Base-by-base conservation (phyloP, 306 rosid genomes). In the Trichosanthes cucumerina region DNA sequence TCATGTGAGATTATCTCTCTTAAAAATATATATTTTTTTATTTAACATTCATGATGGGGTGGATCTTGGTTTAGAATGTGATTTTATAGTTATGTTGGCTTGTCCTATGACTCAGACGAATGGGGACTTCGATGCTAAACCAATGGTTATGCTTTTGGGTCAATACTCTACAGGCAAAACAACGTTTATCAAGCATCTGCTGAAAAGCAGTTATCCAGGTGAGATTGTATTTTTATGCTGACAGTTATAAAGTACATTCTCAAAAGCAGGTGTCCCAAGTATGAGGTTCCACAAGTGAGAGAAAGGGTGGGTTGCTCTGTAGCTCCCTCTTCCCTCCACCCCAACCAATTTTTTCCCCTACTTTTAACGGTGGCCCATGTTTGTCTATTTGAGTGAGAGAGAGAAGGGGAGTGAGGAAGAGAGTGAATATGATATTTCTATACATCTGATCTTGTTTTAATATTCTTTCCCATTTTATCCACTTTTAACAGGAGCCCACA, bases 81-180 rank as follows among this genome's bases (percentile, higher is more conserved):
- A 18, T 81, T 76, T 23, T 79, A 2, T 36, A 46, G 54, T 80
- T 49, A 79, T 80, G 34, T 24, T 31, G 58, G 56, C 72, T 80
- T 33, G 33, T 57, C 76, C 15, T 63, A 9, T 49, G 31, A 78
- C 64, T 89, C 87, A 95, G 97, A 85, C 93, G 59, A 91, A 95
- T 82, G 92, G 99, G 81, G 99, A 95, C 87, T 95, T 95, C 75
- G 97, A 92, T 86, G 97, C 93, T 62, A 95, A 92, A 87, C 99
- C 99, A 54, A 95, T 95, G 98, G 91, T 95, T 82, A 85, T 95
- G 86, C 98, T 95, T 78, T 86, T 95, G 96, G 99, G 98, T 82
- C 99, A 95, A 62, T 95, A 95, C 84, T 95, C 98, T 59, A 95
- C 99, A 14, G 99, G 99, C 28, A 95, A 95, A 87, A 95, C 99